Evolutionary conservation across 2,329 filamentous ascomycete species (phyloP), one percentile per base, ranked within the genome.

Genomic region (Tolypocladium pustulatum): DNA sequence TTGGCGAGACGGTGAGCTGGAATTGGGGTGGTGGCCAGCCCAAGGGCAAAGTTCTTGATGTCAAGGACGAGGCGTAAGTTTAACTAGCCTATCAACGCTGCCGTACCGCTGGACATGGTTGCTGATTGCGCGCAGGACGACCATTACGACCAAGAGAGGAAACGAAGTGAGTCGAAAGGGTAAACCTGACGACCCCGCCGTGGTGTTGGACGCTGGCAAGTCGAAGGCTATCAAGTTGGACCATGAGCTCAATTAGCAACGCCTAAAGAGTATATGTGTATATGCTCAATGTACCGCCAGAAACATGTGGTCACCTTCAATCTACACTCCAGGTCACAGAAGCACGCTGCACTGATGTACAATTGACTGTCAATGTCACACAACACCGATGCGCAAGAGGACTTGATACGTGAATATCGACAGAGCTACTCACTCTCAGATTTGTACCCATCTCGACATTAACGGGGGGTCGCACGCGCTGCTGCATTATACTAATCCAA

Each of bases 1-100:
- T 70, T 52, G 76, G 75, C 2, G 74, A 78, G 9, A 78, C 69
- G 0, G 76, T 78, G 9, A 77, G 73, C 62, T 78, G 76, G 76
- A 76, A 76, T 32, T 78, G 76, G 76, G 75, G 75, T 15, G 66
- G 66, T 22, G 75, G 75, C 10, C 69, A 77, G 25, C 74, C 76
- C 1, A 60, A 76, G 59, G 76, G 76, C 2, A 76, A 75, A 17
- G 75, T 78, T 1, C 62, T 77, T 3, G 74, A 78, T 17, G 75
- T 78, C 51, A 77, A 77, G 60, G 67, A 64, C 0, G 72, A 75
- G 32, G 70, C 73, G 75, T 77, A 60, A 66, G 73, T 58, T 17
- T 2, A 40, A 7, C 2, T n/a, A 15, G 20, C n/a, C 27, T 17
- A 25, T 46, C 4, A 7, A 12, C 25, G 13, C 9, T 9, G 3